Evolutionary conservation across 1,284 basidiomycete genomes (phyloP), one percentile per base, ranked within the genome.

Genomic region (Vanrija humicola): DNA sequence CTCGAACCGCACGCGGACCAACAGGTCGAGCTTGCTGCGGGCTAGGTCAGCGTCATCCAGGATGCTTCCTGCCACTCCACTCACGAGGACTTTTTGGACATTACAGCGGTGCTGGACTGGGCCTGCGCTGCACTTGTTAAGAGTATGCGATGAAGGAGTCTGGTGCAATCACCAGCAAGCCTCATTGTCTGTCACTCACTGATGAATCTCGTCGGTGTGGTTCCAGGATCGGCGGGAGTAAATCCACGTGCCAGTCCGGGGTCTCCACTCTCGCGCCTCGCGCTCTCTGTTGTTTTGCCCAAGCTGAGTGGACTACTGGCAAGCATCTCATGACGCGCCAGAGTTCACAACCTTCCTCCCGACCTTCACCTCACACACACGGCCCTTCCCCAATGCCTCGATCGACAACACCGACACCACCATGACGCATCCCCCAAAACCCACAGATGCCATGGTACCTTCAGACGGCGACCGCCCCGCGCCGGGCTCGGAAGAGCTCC

Each of bases 1-100:
- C 47, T 86, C 83, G 75, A 93, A 96, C 16, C 94, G 87, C 26
- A 95, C 91, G 54, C 90, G 85, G 52, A 95, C 89, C 53, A 96
- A 80, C 39, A 97, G 83, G 75, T 96, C 92, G 46, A 63, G 61
- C 48, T 69, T 69, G 45, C 65, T 66, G 56, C 25, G 40, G 46
- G 28, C 6, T 42, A 21, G 6, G 49, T 57, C 51, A 58, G 43
- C 12, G 42, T 34, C 5, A 5, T 8, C 7, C 3, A 10, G 14
- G 6, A 6, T 7, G 23, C 5, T 9, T n/a, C 10, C 5, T 8
- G 12, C 16, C 10, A 5, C 8, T 29, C 3, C 12, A 62, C 64
- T 49, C 28, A 64, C 67, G 71, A 55, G 26, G 52, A 66, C 48
- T 65, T 67, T 45, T 70, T 69, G 16, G 66, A 69, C 67, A 68